Evolutionary conservation across 768 basidiomycete species (phyloP), one percentile per base, ranked within the genome.

Genomic region (Boletus pseudo-olivaceus): DNA sequence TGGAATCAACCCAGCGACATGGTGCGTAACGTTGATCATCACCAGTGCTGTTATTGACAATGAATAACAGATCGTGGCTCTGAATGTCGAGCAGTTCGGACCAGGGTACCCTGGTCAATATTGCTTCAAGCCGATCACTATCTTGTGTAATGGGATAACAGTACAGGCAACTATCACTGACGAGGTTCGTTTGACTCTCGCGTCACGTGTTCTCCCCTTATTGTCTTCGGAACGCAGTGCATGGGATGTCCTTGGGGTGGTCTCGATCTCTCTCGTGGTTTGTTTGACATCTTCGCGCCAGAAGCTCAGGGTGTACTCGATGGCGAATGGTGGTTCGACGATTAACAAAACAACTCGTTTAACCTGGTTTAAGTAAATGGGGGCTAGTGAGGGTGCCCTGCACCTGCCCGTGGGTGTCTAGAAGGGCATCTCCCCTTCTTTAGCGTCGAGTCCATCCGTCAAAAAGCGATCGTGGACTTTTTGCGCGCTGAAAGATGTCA

Each of bases 231-330:
- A 37, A 48, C 35, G 12, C 62, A 87, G 80, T 89, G 88, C 63
- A 82, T 82, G 37, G 78, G 77, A 20, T 91, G 89, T 66, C 80
- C 81, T 14, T 78, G 71, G 53, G 79, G 78, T 43, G 88, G 81
- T 34, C 80, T 91, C 27, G 90, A 92, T 67, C 72, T 90, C 32
- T 83, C 83, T 26, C 67, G 72, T n/a, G 82, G 83, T 40, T 75
- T 91, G 45, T 91, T 92, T 73, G 50, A 67, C 20, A 70, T 62
- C 69, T 88, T 90, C 66, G 83, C 78, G 6, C 17, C 65, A 10
- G 64, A 75, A 46, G 59, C 61, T 41, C 61, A 48, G 7, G 89
- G 88, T 40, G 78, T 87, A 12, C 71, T 90, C 52, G 72, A 75
- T 54, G 85, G 82, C 45, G 60, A 67, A 6, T 91, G 89, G 89